phyloP scores from a whole-genome alignment of 257 asterid genomes.

The Penstemon newberryi region DNA sequence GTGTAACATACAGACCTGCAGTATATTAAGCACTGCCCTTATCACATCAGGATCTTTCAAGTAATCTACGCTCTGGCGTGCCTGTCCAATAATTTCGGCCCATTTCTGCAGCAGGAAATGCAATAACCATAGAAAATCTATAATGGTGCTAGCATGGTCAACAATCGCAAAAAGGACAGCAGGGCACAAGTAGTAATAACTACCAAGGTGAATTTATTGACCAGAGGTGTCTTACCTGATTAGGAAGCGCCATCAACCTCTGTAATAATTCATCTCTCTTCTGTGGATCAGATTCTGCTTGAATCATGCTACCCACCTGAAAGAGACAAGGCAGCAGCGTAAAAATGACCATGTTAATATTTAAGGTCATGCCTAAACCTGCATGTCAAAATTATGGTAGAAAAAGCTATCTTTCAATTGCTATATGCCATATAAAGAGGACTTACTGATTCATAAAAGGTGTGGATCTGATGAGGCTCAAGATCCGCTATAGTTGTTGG shows the following conservation, averaged over 20 bases:
- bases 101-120: conserved; percentile 68
- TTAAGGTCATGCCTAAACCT: background rate
- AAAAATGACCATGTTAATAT: conserved; percentile 10
- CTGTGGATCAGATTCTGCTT: conserved; percentile 88
- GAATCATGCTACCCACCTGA: conserved; percentile 95
- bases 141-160: background rate
- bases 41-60: conserved; percentile 89
- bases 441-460: conserved; percentile 94
- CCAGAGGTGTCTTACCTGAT: conserved; percentile 54
- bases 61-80: conserved; percentile 83
- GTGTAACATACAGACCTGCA: conserved; percentile 65
- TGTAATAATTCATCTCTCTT: conserved; percentile 88
- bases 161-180: conserved; percentile 17
- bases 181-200: conserved; percentile 7
- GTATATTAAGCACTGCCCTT: conserved; percentile 87
- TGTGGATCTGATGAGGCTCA: conserved; percentile 95
- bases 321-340: conserved; percentile 16
- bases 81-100: conserved; percentile 93
- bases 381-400: conserved; percentile 5
- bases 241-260: conserved; percentile 94
- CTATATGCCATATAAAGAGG: conserved; percentile 12
- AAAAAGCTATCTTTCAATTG: conserved; percentile 5
- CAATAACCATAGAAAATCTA: conserved; percentile 32
- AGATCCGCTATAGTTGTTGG: conserved; percentile 88
- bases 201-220: conserved; percentile 13